Evolutionary conservation across 495 filamentous ascomycete genomes (phyloP).

Genomic region (Cetradonia linearis): DNA sequence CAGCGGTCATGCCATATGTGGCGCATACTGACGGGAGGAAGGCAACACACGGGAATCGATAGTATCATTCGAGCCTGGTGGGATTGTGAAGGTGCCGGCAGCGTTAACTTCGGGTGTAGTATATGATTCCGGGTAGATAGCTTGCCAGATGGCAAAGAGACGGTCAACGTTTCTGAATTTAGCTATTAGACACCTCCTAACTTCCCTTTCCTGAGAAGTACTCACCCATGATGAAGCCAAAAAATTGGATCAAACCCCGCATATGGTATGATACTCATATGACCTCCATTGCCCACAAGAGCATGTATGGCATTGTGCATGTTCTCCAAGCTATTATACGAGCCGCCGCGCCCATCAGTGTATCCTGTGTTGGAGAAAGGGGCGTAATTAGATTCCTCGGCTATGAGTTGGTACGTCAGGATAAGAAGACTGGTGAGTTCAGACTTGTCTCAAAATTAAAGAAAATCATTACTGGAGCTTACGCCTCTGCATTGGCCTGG

Average conservation of each 20-base stretch:
- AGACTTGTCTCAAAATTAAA: not conserved
- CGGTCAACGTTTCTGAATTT: constrained; percentile 44
- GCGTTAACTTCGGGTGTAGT: constrained; percentile 41
- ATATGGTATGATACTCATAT: constrained; percentile 50
- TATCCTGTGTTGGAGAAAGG: constrained; percentile 25
- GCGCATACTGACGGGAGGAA: not conserved
- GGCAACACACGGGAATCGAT: constrained; percentile 16
- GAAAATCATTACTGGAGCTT: not conserved
- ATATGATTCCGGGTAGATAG: constrained; percentile 48
- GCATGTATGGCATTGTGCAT: constrained; percentile 56
- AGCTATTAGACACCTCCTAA: not conserved
- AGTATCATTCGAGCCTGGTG: constrained; percentile 31
- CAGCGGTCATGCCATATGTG: not conserved
- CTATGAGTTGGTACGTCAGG: constrained; percentile 20
- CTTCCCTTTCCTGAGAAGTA: not conserved
- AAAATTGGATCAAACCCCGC: constrained; percentile 69
- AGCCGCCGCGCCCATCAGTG: constrained; percentile 12
- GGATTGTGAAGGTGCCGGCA: constrained; percentile 41
- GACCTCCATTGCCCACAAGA: constrained; percentile 46
- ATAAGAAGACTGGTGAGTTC: constrained; percentile 12
- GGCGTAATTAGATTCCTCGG: constrained; percentile 20
- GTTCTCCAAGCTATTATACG: constrained; percentile 20
- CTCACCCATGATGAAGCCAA: constrained; percentile 50
- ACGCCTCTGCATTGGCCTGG: constrained; percentile 22
- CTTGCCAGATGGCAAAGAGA: constrained; percentile 63